Percentiles rank a stretch among this genome's conserved stretches.
phyloP scores from a whole-genome alignment of 2,329 filamentous ascomycete genomes.

The Karstenula rhodostoma region DNA sequence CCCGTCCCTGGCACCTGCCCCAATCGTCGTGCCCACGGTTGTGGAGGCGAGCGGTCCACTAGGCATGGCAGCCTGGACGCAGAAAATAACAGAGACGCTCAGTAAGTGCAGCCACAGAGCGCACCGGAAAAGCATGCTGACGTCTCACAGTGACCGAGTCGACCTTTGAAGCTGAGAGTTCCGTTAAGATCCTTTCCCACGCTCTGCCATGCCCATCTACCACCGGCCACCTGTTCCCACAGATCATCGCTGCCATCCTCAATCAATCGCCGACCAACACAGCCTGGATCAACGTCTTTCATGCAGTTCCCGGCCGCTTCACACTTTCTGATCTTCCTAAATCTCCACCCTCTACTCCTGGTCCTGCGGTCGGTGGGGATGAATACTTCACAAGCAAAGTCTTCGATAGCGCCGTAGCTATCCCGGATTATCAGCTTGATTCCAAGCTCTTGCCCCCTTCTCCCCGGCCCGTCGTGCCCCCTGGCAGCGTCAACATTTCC shows the following conservation, averaged over 20 bases:
- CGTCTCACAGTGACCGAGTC: slow-evolving; percentile 41
- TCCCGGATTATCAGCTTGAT: slow-evolving; percentile 66
- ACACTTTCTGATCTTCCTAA: slow-evolving; percentile 68
- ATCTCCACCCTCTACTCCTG: slow-evolving; percentile 69
- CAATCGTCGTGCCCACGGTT: slow-evolving; percentile 34
- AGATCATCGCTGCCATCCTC: slow-evolving; percentile 65
- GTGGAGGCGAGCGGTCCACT: slow-evolving; percentile 31
- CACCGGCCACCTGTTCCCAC: slow-evolving; percentile 61
- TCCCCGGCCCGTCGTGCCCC: slow-evolving; percentile 66
- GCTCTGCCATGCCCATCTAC: slow-evolving; percentile 65
- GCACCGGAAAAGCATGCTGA: slow-evolving; percentile 19
- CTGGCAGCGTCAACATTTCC: slow-evolving; percentile 66
- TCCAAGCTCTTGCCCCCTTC: slow-evolving; percentile 59
- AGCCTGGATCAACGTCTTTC: slow-evolving; percentile 70
- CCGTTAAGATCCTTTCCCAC: slow-evolving; percentile 67
- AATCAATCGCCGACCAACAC: slow-evolving; percentile 60
- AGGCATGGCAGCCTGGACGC: slow-evolving; percentile 43
- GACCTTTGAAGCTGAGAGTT: slow-evolving; percentile 43
- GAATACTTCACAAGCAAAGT: slow-evolving; percentile 70
- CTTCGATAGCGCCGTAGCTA: slow-evolving; percentile 68
- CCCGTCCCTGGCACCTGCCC: slow-evolving; percentile 31
- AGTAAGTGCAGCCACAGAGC: slow-evolving; percentile 33
- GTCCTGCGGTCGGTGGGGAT: slow-evolving; percentile 58
- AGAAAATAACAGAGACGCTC: slow-evolving; percentile 40
- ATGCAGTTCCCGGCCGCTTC: slow-evolving; percentile 69